phyloP scores from a whole-genome alignment of 768 basidiomycete species.

The Suillus subluteus region DNA sequence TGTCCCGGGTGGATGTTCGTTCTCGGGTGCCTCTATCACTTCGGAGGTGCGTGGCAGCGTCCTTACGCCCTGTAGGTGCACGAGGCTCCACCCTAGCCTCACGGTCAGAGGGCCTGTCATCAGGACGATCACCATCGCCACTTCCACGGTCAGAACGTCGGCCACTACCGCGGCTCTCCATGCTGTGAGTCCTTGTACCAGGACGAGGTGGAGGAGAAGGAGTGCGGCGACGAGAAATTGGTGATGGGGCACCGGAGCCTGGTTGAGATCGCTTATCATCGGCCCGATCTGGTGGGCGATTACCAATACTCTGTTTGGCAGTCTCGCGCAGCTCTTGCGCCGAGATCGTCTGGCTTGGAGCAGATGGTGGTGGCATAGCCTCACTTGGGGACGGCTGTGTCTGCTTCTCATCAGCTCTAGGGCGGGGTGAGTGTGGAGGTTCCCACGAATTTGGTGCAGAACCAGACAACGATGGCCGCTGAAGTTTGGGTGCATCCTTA shows the following conservation, averaged over 20 bases:
- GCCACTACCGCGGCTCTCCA: conserved; percentile 74
- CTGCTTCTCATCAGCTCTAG: conserved; percentile 44
- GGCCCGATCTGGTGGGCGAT: conserved; percentile 38
- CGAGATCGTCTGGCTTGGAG: conserved; percentile 76
- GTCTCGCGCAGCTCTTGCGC: conserved; percentile 83
- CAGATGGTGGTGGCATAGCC: conserved; percentile 77
- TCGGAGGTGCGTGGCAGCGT: conserved; percentile 56
- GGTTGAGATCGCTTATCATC: conserved; percentile 54
- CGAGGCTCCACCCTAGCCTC: conserved; percentile 51
- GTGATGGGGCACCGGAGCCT: conserved; percentile 59
- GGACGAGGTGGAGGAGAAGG: conserved; percentile 67
- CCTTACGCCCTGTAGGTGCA: conserved; percentile 46
- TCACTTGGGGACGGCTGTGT: conserved; percentile 34
- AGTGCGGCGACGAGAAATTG: conserved; percentile 58
- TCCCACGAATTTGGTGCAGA: conserved; percentile 35
- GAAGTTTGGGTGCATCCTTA: conserved; percentile 24
- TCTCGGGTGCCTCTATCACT: conserved; percentile 52
- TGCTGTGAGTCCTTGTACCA: conserved; percentile 70
- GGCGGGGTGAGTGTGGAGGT: conserved; percentile 43
- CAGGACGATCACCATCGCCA: conserved; percentile 46
- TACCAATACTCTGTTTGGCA: conserved; percentile 65
- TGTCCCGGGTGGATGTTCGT: conserved; percentile 38
- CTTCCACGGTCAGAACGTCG: conserved; percentile 58
- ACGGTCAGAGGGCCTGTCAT: conserved; percentile 59
- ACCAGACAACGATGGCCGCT: conserved; percentile 20